Evolutionary conservation across 2,329 filamentous ascomycete species (phyloP).

Genomic region (Colletotrichum brevisporum): DNA sequence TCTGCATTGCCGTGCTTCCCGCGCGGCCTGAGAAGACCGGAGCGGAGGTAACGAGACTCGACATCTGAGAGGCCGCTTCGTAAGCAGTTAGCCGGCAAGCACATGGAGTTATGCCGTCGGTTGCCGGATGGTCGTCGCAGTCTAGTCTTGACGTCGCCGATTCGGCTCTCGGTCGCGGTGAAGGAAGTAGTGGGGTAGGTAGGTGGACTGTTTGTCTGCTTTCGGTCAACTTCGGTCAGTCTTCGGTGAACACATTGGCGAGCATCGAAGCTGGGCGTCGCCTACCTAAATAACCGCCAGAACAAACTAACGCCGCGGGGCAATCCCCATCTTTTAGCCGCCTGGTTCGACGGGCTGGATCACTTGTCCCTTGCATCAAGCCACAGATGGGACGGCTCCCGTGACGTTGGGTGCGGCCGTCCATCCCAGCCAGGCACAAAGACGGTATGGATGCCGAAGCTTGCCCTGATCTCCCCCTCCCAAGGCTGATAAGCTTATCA

Average conservation of each 20-base stretch:
- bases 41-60: neutral
- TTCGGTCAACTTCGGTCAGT: constrained; percentile 34
- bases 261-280: neutral
- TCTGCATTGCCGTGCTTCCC: constrained; percentile 21
- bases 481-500: constrained; percentile 37
- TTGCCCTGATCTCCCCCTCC: constrained; percentile 7
- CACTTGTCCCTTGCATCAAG: constrained; percentile 39
- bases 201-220: no score
- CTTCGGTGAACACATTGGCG: constrained; percentile 3
- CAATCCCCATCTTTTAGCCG: constrained; percentile 19
- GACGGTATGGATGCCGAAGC: neutral
- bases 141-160: neutral
- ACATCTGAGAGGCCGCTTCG: neutral
- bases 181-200: no score
- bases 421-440: constrained; percentile 5
- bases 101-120: neutral
- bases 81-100: neutral
- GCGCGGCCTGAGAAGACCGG: neutral
- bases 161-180: no score
- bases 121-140: constrained; percentile 4
- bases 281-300: constrained; percentile 1
- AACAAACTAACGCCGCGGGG: constrained; percentile 8
- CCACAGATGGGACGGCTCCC: constrained; percentile 31
- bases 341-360: constrained; percentile 11
- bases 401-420: constrained; percentile 24